phyloP scores from a whole-genome alignment of 495 filamentous ascomycete genomes.

The Neurospora sp. region DNA sequence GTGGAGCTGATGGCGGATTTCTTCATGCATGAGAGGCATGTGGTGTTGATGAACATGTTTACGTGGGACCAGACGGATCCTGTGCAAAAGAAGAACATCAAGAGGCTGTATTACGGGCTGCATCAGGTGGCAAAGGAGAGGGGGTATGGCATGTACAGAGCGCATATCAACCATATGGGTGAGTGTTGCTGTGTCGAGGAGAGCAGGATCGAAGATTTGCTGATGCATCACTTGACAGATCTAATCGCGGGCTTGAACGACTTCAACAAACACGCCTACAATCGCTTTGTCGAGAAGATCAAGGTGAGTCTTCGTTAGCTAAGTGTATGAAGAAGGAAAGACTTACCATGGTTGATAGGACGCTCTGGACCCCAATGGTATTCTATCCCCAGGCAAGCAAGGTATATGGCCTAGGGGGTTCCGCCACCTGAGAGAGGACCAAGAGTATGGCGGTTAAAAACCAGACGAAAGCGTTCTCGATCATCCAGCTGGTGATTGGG shows the following conservation, averaged over 20 bases:
- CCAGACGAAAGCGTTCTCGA: not conserved
- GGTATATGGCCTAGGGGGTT: conserved; percentile 24
- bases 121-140: conserved; percentile 26
- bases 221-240: conserved; percentile 12
- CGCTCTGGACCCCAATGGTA: conserved; percentile 22
- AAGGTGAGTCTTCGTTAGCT: conserved; percentile 18
- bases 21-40: conserved; percentile 34
- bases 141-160: conserved; percentile 33
- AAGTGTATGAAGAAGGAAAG: not conserved
- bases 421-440: conserved; percentile 13
- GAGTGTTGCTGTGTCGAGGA: conserved; percentile 2
- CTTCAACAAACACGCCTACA: conserved; percentile 33
- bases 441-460: conserved; percentile 2
- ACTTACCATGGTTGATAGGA: conserved; percentile 10
- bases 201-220: not conserved
- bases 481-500: not conserved
- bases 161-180: conserved; percentile 37
- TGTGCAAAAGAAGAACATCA: conserved; percentile 19
- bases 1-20: conserved; percentile 35
- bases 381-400: conserved; percentile 24
- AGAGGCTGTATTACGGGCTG: conserved; percentile 23
- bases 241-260: conserved; percentile 32
- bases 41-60: conserved; percentile 35
- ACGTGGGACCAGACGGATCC: conserved; percentile 31
- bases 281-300: conserved; percentile 31